Evolutionary conservation across 176 grass and related monocot species (phyloP).

Genomic region (Saccharum spontaneum): DNA sequence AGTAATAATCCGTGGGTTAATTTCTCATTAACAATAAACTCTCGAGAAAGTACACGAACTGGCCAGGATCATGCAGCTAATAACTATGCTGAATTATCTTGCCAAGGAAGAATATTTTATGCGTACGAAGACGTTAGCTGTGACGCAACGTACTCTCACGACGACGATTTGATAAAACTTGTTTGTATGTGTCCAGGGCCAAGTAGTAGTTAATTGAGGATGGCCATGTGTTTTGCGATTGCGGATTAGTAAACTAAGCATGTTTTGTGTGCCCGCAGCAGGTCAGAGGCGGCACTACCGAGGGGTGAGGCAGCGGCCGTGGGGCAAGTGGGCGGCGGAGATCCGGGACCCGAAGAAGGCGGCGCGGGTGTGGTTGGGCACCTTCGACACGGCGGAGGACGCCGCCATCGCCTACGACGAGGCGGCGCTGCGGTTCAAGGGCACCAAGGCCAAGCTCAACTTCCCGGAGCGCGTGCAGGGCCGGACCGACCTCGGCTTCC

Average conservation of each 20-base stretch:
- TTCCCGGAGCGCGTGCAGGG: conserved; percentile 86
- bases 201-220: not conserved
- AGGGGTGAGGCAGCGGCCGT: conserved; percentile 66
- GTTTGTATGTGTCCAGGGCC: not conserved
- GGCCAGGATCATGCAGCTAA: conserved; percentile 12
- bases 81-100: conserved; percentile 12
- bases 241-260: not conserved
- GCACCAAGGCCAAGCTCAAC: conserved; percentile 71
- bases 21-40: not conserved
- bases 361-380: conserved; percentile 65
- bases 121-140: conserved; percentile 27
- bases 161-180: not conserved
- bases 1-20: not conserved
- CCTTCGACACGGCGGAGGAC: conserved; percentile 74
- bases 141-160: conserved; percentile 7
- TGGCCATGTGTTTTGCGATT: not conserved
- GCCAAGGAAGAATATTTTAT: conserved; percentile 35
- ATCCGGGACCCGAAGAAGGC: conserved; percentile 69
- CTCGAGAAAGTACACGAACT: not conserved
- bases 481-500: conserved; percentile 66
- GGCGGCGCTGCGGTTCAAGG: conserved; percentile 66
- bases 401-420: conserved; percentile 70
- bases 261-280: not conserved
- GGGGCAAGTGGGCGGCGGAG: conserved; percentile 77
- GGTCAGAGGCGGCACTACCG: conserved; percentile 54